phyloP scores from a whole-genome alignment of 495 filamentous ascomycete species.

The Penicillium coprophilum region DNA sequence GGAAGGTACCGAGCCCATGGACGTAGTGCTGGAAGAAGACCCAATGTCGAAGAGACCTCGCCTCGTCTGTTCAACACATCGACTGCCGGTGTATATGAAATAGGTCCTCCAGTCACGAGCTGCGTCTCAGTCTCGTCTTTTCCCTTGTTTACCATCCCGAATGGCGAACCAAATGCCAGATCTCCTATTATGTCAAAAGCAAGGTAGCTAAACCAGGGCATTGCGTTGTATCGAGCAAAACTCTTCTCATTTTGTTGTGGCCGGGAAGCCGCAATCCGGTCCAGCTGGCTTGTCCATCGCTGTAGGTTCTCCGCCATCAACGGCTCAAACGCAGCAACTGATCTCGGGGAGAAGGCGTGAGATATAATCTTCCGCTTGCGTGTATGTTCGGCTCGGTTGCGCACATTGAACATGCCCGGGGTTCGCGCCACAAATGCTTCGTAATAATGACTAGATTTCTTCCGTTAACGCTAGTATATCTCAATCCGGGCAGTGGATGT shows the following conservation, averaged over 20 bases:
- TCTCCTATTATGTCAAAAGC: slow-evolving; percentile 59
- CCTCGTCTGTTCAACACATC: slow-evolving; percentile 42
- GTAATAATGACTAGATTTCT: slow-evolving; percentile 61
- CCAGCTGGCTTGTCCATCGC: slow-evolving; percentile 64
- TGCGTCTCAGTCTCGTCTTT: slow-evolving; percentile 51
- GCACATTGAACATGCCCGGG: slow-evolving; percentile 79
- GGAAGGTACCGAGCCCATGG: slow-evolving; percentile 40
- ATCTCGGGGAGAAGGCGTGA: slow-evolving; percentile 73
- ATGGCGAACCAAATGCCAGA: slow-evolving; percentile 40
- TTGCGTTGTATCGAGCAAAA: slow-evolving; percentile 61
- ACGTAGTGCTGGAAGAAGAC: slow-evolving; percentile 35
- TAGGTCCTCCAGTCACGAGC: slow-evolving; percentile 22
- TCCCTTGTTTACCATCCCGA: slow-evolving; percentile 42
- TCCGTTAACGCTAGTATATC: background rate
- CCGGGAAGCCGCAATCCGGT: slow-evolving; percentile 42
- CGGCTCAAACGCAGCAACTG: slow-evolving; percentile 71
- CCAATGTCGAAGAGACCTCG: slow-evolving; percentile 39
- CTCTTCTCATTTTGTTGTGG: slow-evolving; percentile 13
- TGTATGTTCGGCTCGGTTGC: slow-evolving; percentile 71
- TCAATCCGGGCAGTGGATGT: background rate
- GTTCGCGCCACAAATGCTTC: slow-evolving; percentile 77
- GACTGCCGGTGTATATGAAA: slow-evolving; percentile 36
- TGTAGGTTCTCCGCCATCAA: slow-evolving; percentile 73
- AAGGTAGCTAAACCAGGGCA: slow-evolving; percentile 84
- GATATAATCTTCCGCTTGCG: slow-evolving; percentile 78